Base-by-base conservation (phyloP, 345 rosid genomes). In the Gynandropsis gynandra region DNA sequence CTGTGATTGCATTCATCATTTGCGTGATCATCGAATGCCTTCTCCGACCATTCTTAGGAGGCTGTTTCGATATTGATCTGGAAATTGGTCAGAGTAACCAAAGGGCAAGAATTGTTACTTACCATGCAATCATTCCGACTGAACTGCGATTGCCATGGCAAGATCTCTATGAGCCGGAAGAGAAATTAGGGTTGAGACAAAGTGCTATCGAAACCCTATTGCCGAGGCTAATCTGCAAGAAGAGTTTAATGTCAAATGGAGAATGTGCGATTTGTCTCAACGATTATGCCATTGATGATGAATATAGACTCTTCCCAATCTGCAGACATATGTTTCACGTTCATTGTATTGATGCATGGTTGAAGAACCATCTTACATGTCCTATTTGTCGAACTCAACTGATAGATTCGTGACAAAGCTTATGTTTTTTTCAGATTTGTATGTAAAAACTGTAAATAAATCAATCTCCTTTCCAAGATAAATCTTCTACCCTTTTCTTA, bases 321-420 rank as follows among this genome's bases (percentile, higher is more conserved):
- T 67, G 71, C 33, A 67, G 44, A 54, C 71, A 67, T 42, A 59
- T 61, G 58, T 67, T 54, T 29, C 66, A 67, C 5, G 66, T 54
- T 12, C 12, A 10, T 43, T 67, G 71, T 49, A 61, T 67, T 11
- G 66, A 60, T 11, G 42, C 38, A 18, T 67, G 71, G 71, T 56
- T 67, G 19, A 55, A 49, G 32, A 61, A 67, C 54, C 71, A 67
- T 61, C 47, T 61, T 10, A 67, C 62, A 24, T 61, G 71, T 67
- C 71, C 71, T 54, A 55, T 53, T 54, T 66, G 71, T 44, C 66
- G 71, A 59, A 35, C 34, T 5, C 42, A 54, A 27, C 19, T 66
- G 24, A 40, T 15, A 48, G 58, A 49, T 14, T 59, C 62, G 36
- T 66, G 70, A 47, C 64, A 52, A 31, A 7, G 1, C 41, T 17